Evolutionary conservation across 768 basidiomycete genomes (phyloP).

Genomic region (Phylloporus sp.): DNA sequence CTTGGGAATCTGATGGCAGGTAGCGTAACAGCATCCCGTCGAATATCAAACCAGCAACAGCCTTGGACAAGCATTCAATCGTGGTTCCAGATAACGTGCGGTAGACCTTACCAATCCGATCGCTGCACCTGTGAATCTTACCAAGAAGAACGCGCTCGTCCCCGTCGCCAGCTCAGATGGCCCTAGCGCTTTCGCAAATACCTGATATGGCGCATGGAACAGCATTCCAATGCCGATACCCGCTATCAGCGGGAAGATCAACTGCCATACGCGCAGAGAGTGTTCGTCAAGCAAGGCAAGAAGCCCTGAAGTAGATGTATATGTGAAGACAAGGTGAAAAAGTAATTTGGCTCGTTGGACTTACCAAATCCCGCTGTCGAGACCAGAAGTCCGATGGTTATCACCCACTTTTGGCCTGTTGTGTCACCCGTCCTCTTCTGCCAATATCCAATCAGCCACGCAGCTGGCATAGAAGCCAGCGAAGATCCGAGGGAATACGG

Average conservation of each 20-base stretch:
- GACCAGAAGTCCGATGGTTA: slow-evolving; percentile 59
- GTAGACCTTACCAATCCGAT: slow-evolving; percentile 61
- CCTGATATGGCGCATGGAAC: slow-evolving; percentile 82
- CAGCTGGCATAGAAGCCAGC: slow-evolving; percentile 77
- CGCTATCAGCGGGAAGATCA: slow-evolving; percentile 62
- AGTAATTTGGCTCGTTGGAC: neutral
- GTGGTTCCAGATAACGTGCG: neutral
- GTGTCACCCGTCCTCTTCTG: slow-evolving; percentile 55
- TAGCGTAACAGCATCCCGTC: slow-evolving; percentile 46
- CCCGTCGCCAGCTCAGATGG: slow-evolving; percentile 69
- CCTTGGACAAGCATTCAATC: slow-evolving; percentile 40
- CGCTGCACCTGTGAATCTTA: slow-evolving; percentile 83
- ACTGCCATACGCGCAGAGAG: slow-evolving; percentile 43
- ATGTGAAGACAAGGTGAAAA: slow-evolving; percentile 9
- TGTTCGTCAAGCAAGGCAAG: slow-evolving; percentile 58
- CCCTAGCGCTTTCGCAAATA: slow-evolving; percentile 64
- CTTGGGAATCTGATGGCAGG: slow-evolving; percentile 46
- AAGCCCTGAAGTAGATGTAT: slow-evolving; percentile 47
- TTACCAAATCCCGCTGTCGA: slow-evolving; percentile 74
- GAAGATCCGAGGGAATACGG: slow-evolving; percentile 86
- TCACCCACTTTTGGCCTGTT: slow-evolving; percentile 62
- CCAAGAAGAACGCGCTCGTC: slow-evolving; percentile 84
- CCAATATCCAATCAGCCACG: slow-evolving; percentile 75
- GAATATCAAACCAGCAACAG: slow-evolving; percentile 74
- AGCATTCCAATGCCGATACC: slow-evolving; percentile 80